These are phyloP conservation scores for Meredithiella fracta DNA, from an alignment of 2,329 filamentous ascomycete species.

Conservation along the genomic window DNA sequence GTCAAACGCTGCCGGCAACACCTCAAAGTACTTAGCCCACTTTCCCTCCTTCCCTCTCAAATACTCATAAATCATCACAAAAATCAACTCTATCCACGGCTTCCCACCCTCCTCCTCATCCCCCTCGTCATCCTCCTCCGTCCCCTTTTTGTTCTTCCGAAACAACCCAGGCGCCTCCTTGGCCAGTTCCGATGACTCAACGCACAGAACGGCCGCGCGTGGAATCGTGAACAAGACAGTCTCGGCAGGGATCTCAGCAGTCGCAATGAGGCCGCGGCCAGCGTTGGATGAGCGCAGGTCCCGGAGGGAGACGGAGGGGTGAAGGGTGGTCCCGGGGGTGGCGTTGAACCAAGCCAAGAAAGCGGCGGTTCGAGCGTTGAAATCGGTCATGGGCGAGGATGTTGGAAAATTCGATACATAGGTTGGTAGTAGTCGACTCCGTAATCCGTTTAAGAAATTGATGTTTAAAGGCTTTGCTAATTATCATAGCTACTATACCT, in stretches of 20 bases:
- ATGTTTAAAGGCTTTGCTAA: neutral
- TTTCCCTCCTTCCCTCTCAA: slow-evolving; percentile 40
- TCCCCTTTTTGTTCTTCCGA: slow-evolving; percentile 14
- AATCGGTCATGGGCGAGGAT: slow-evolving; percentile 27
- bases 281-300: slow-evolving; percentile 35
- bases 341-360: slow-evolving; percentile 40
- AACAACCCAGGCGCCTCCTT: slow-evolving; percentile 39
- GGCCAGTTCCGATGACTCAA: slow-evolving; percentile 53
- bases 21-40: slow-evolving; percentile 64
- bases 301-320: slow-evolving; percentile 33
- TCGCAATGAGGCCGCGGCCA: slow-evolving; percentile 50
- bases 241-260: slow-evolving; percentile 51
- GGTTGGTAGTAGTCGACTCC: too few relatives aligned
- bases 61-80: slow-evolving; percentile 66
- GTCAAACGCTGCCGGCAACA: slow-evolving; percentile 57
- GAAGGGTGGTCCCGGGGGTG: slow-evolving; percentile 36
- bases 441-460: too few relatives aligned
- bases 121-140: slow-evolving; percentile 18
- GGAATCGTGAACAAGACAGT: slow-evolving; percentile 71
- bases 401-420: too few relatives aligned
- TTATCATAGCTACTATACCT: neutral
- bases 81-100: slow-evolving; percentile 46
- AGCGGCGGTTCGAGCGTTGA: slow-evolving; percentile 26
- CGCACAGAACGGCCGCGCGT: slow-evolving; percentile 51
- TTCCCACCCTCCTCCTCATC: slow-evolving; percentile 25